phyloP scores from a whole-genome alignment of 768 basidiomycete genomes.

The Podaxis sp. region DNA sequence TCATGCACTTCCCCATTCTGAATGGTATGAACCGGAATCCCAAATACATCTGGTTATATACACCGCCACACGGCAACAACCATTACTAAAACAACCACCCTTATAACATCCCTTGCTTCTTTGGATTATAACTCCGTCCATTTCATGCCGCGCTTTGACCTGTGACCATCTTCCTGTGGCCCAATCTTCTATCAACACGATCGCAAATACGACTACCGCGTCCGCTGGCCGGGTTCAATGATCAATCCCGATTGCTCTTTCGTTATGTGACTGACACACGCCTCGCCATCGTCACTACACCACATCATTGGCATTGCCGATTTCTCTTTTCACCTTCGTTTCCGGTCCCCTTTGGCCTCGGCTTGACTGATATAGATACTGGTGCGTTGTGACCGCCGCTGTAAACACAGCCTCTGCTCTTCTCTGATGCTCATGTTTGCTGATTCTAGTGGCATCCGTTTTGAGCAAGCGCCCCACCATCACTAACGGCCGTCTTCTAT shows the following conservation, averaged over 20 bases:
- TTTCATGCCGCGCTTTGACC: background rate
- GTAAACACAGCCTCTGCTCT: conserved; percentile 1
- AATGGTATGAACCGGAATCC: background rate
- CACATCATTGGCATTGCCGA: background rate
- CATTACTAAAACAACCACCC: background rate
- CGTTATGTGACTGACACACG: background rate
- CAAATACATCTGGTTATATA: background rate
- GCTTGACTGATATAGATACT: conserved; percentile 25
- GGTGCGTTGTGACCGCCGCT: conserved; percentile 22
- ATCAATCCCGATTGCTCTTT: background rate
- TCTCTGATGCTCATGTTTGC: conserved; percentile 15
- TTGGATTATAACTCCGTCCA: background rate
- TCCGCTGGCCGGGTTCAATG: background rate
- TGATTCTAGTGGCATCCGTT: conserved; percentile 72
- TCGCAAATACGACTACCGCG: background rate
- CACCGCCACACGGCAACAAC: background rate
- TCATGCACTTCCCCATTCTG: background rate
- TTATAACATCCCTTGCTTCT: background rate
- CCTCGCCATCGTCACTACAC: background rate
- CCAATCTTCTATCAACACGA: background rate
- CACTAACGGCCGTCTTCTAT: conserved; percentile 35
- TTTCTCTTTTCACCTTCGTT: background rate
- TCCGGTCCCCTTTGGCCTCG: background rate
- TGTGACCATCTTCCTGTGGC: background rate
- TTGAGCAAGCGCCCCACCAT: conserved; percentile 81